Evolutionary conservation across 1,284 basidiomycete species (phyloP), one percentile per base, ranked within the genome.

Genomic region (Mycena citricolor): DNA sequence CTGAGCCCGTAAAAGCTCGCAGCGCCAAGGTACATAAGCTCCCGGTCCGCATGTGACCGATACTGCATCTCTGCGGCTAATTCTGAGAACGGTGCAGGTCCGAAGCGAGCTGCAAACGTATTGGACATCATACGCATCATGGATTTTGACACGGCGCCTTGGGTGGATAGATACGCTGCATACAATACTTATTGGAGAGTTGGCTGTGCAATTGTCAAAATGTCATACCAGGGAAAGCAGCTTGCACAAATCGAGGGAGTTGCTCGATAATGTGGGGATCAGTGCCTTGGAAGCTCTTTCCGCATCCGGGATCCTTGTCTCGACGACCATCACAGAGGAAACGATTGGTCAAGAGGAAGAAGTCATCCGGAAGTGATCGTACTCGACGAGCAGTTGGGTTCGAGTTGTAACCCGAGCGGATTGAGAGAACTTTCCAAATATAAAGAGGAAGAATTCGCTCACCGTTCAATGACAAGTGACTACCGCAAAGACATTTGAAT

Each of bases 161-260:
- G 42, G 10, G 52, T 21, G 25, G n/a, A n/a, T n/a, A n/a, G n/a
- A n/a, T n/a, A n/a, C n/a, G n/a, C n/a, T n/a, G n/a, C n/a, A n/a
- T n/a, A n/a, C n/a, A n/a, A n/a, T n/a, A n/a, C n/a, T n/a, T n/a
- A n/a, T n/a, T n/a, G n/a, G n/a, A n/a, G n/a, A n/a, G n/a, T n/a
- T n/a, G n/a, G n/a, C n/a, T n/a, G n/a, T n/a, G n/a, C n/a, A n/a
- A n/a, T n/a, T n/a, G n/a, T 31, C 8, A 19, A 23, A 8, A 20
- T 23, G 37, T 36, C n/a, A 14, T 36, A 54, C 52, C 49, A 4
- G 52, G 52, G 19, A 54, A 54, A 5, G 44, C 40, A n/a, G 21
- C 45, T 31, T 51, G 49, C 11, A 54, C 32, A 28, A 32, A 38
- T 4, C 42, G 28, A 23, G 49, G 52, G 10, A 51, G 38, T 32